These are phyloP conservation scores for Calonectria naviculata DNA, from an alignment of 2,329 filamentous ascomycete genomes.

Conservation along the genomic window DNA sequence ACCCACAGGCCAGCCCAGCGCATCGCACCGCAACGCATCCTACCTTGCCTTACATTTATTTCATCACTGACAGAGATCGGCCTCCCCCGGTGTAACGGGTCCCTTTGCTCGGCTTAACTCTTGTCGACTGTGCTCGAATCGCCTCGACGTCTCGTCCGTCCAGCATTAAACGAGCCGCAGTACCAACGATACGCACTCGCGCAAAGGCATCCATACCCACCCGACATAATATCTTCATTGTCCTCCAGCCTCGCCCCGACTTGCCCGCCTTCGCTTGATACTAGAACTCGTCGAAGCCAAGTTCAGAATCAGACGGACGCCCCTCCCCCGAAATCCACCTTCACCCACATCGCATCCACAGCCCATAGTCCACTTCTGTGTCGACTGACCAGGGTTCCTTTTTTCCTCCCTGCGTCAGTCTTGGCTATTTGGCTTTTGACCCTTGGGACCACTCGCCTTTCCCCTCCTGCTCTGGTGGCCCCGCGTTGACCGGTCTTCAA, in stretches of 20 bases:
- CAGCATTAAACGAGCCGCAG: background rate
- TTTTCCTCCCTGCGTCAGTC: slow-evolving; percentile 9
- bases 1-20: slow-evolving; percentile 26
- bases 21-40: slow-evolving; percentile 15
- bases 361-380: slow-evolving; percentile 11
- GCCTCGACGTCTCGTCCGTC: background rate
- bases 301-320: slow-evolving; percentile 24
- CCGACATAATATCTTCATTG: background rate
- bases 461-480: slow-evolving; percentile 30
- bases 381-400: slow-evolving; percentile 21
- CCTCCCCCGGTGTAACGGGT: slow-evolving; percentile 35
- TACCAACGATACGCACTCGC: background rate
- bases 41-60: slow-evolving; percentile 13
- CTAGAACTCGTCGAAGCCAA: slow-evolving; percentile 36
- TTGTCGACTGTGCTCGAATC: background rate
- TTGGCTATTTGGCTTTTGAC: slow-evolving; percentile 13
- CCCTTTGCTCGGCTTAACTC: slow-evolving; percentile 21
- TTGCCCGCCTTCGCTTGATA: slow-evolving; percentile 25
- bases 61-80: slow-evolving; percentile 32
- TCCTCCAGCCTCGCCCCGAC: background rate
- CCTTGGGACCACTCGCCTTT: slow-evolving; percentile 12
- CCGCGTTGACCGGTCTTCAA: slow-evolving; percentile 27
- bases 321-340: slow-evolving; percentile 37
- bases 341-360: slow-evolving; percentile 38
- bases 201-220: background rate